Conservation (phyloP, 1,284 basidiomycete species). For the Salmacisia buchloeana region DNA sequence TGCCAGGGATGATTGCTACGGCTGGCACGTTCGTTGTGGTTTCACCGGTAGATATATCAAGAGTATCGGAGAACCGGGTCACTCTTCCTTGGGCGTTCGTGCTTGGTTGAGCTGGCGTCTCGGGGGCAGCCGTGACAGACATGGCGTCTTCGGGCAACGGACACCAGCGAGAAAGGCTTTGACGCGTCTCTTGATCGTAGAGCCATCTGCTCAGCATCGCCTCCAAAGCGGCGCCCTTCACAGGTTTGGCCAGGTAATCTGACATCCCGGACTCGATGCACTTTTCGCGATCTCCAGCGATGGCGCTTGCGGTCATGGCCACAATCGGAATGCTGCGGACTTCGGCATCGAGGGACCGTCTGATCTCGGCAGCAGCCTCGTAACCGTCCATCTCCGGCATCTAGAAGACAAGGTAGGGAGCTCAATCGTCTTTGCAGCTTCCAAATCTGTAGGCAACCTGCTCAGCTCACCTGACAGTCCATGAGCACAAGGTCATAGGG, state of each 20-base stretch:
- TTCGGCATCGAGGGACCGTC: constrained; percentile 32
- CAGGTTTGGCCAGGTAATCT: constrained; percentile 46
- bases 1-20: neutral
- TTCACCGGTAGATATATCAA: neutral
- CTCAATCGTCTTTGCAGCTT: neutral
- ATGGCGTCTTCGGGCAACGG: constrained; percentile 11
- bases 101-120: neutral
- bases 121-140: neutral
- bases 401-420: constrained; percentile 11
- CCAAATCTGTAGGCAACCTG: neutral
- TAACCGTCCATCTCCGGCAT: constrained; percentile 45
- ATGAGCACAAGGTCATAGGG: constrained; percentile 36
- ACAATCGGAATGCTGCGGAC: constrained; percentile 38
- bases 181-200: constrained; percentile 35
- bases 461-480: neutral
- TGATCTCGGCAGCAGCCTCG: constrained; percentile 35
- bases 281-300: constrained; percentile 41
- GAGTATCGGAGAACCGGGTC: neutral
- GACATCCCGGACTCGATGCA: constrained; percentile 42
- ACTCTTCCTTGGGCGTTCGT: neutral
- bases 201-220: constrained; percentile 37
- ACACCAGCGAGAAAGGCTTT: constrained; percentile 29
- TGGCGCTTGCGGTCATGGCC: constrained; percentile 41
- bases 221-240: constrained; percentile 40
- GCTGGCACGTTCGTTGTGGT: neutral